Conservation (phyloP, 148 eudicot genomes). For the Camellia sinensis region DNA sequence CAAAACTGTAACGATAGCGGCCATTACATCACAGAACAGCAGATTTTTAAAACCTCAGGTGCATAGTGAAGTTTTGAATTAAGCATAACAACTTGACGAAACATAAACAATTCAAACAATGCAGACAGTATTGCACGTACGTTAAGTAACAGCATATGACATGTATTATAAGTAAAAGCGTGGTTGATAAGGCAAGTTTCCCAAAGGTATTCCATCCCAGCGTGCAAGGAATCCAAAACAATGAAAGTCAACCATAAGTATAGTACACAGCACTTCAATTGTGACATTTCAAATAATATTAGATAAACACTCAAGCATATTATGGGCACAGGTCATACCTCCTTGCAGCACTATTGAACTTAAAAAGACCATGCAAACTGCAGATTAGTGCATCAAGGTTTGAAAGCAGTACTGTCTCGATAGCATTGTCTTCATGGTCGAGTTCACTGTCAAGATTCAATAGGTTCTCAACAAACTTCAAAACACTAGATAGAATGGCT, state of each 20-base stretch:
- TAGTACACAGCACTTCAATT: neutral
- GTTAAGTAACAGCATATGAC: neutral
- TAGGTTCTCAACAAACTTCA: constrained; percentile 76
- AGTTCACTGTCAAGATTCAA: constrained; percentile 61
- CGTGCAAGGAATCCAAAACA: neutral
- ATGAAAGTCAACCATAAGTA: neutral
- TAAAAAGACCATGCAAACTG: constrained; percentile 56
- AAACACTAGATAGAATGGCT: constrained; percentile 55
- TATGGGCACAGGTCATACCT: constrained; percentile 41
- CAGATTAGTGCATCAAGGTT: constrained; percentile 66
- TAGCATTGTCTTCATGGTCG: constrained; percentile 32
- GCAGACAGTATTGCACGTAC: neutral
- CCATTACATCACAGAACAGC: neutral
- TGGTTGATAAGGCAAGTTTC: neutral
- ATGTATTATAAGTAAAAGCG: neutral
- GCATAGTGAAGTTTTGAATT: neutral
- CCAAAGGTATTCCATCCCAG: neutral
- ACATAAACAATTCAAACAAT: neutral
- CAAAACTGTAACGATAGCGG: neutral
- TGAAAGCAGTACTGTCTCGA: constrained; percentile 43
- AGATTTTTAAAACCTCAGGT: neutral
- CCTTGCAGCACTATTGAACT: constrained; percentile 37
- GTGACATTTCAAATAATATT: neutral
- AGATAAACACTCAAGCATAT: constrained; percentile 4
- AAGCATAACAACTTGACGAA: neutral